phyloP scores from a whole-genome alignment of 257 asterid species.

The Penstemon davidsonii region DNA sequence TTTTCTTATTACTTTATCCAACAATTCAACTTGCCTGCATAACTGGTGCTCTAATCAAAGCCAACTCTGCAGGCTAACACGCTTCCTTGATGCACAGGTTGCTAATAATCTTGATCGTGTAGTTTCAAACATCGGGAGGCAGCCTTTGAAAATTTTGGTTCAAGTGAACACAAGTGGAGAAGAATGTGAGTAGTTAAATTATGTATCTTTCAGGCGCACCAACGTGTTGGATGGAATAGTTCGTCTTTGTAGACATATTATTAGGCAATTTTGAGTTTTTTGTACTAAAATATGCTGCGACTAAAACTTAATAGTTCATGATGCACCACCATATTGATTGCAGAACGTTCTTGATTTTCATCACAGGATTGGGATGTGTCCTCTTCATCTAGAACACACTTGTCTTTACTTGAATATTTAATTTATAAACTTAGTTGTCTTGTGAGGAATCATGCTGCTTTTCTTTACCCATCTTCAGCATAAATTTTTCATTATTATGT shows the following conservation, averaged over 20 bases:
- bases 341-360: background rate
- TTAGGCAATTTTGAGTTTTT: background rate
- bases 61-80: background rate
- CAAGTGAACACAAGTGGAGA: constrained; percentile 95
- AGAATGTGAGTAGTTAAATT: constrained; percentile 60
- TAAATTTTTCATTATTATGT: background rate
- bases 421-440: background rate
- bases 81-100: constrained; percentile 41
- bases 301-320: constrained; percentile 3
- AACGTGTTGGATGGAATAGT: constrained; percentile 8
- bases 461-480: constrained; percentile 8
- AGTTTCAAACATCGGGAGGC: constrained; percentile 66
- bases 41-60: constrained; percentile 12
- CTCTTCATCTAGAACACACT: background rate
- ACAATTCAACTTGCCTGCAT: constrained; percentile 1
- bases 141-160: constrained; percentile 73
- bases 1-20: background rate
- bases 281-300: background rate
- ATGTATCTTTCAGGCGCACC: constrained; percentile 7
- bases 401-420: too few species aligned
- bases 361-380: constrained; percentile 7
- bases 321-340: constrained; percentile 1
- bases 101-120: constrained; percentile 75
- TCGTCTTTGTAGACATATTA: constrained; percentile 9
- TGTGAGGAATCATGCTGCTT: background rate